Conservation (phyloP, 768 basidiomycete species). For the Leccinellum albellum region DNA sequence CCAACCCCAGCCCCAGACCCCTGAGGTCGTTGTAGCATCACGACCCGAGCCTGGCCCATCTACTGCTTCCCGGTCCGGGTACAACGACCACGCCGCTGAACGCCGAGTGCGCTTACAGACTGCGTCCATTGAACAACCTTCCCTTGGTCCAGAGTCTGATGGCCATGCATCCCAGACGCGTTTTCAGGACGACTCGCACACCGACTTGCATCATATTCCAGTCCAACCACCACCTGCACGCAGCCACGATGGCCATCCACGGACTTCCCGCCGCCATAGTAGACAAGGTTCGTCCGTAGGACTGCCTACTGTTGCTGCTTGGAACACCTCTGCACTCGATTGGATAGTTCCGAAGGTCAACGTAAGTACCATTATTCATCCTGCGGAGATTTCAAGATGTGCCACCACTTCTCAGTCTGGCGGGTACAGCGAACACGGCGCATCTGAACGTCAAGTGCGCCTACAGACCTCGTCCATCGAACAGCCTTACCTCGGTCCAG, state of each 20-base stretch:
- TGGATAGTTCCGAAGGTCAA: slow-evolving; percentile 17
- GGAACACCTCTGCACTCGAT: slow-evolving; percentile 16
- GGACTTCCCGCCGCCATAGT: slow-evolving; percentile 8
- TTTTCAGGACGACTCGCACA: slow-evolving; percentile 1
- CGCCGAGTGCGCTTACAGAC: background rate
- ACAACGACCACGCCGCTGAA: background rate
- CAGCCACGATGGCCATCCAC: slow-evolving; percentile 16
- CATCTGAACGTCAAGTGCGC: too few species aligned
- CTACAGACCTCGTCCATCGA: too few species aligned
- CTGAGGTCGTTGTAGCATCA: background rate
- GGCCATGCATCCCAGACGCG: background rate
- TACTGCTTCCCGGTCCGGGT: background rate
- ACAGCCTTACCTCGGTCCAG: too few species aligned
- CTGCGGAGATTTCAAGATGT: background rate
- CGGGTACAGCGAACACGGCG: too few species aligned
- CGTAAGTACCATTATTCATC: background rate
- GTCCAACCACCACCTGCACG: slow-evolving; percentile 7
- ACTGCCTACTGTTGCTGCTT: background rate
- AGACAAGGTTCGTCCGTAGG: background rate
- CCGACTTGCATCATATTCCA: slow-evolving; percentile 5
- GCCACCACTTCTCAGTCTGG: slow-evolving; percentile 21
- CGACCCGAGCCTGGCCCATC: slow-evolving; percentile 6
- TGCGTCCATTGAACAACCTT: slow-evolving; percentile 8
- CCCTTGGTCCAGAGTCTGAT: slow-evolving; percentile 8
- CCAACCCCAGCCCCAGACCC: background rate